Conservation (phyloP, 768 basidiomycete species). For the Tremella fuciformis region DNA sequence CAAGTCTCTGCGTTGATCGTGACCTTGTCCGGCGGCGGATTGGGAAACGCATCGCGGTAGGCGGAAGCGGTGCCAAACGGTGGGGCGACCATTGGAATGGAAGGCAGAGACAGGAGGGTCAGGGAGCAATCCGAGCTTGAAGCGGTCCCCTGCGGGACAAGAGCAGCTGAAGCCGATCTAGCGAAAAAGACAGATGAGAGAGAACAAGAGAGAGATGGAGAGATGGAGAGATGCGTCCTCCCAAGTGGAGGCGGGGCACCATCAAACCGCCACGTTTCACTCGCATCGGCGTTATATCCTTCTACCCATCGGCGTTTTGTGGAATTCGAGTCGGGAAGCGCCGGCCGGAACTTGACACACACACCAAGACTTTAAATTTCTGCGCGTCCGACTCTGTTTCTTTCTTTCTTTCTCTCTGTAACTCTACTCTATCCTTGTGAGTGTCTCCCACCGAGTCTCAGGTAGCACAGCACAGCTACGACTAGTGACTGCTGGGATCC, state of each 20-base stretch:
- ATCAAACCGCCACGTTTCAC: no score
- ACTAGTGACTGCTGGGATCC: neutral
- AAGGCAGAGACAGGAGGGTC: neutral
- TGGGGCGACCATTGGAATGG: constrained; percentile 28
- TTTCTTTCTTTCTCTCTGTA: neutral
- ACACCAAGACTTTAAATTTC: neutral
- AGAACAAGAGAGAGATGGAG: no score
- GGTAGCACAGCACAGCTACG: no score
- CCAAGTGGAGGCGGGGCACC: no score
- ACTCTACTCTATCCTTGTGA: constrained; percentile 8
- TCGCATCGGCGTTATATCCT: neutral
- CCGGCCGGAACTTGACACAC: neutral
- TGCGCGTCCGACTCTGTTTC: neutral
- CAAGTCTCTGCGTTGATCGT: constrained; percentile 48
- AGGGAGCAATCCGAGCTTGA: no score
- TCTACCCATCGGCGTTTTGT: neutral
- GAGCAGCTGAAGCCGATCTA: no score
- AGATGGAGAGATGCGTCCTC: no score
- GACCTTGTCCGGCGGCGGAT: constrained; percentile 40
- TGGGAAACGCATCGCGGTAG: constrained; percentile 48
- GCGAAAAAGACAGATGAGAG: no score
- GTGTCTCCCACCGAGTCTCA: neutral
- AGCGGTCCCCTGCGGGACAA: no score
- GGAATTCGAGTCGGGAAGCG: neutral
- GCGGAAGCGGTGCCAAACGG: constrained; percentile 48